phyloP scores from a whole-genome alignment of 2,329 filamentous ascomycete genomes.

The Tolypocladium sp. region DNA sequence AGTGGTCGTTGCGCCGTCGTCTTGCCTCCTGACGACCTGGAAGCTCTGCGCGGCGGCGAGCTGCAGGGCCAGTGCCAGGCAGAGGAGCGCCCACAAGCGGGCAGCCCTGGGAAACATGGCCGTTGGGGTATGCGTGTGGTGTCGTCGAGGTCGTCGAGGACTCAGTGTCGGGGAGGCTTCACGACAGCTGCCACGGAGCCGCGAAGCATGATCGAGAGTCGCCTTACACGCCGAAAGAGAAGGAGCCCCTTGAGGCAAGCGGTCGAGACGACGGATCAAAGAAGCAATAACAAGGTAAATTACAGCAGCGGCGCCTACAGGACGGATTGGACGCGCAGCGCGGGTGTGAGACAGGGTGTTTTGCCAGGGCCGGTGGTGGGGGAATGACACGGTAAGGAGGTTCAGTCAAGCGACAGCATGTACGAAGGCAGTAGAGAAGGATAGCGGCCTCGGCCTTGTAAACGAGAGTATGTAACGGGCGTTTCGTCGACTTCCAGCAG shows the following conservation, averaged over 20 bases:
- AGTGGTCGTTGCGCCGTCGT: constrained; percentile 7
- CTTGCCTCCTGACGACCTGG: constrained; percentile 23
- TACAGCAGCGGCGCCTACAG: neutral
- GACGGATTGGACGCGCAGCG: neutral
- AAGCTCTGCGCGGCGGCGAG: constrained; percentile 23
- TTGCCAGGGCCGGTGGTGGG: neutral
- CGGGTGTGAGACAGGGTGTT: constrained; percentile 1
- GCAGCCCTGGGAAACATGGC: constrained; percentile 25
- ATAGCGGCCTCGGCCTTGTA: neutral
- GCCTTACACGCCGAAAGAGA: neutral
- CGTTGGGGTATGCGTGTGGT: neutral
- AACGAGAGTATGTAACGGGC: neutral
- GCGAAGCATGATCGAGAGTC: constrained; percentile 9
- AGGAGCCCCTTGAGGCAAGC: neutral
- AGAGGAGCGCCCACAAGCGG: constrained; percentile 28
- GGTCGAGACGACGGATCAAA: neutral
- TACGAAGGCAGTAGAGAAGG: too few species aligned
- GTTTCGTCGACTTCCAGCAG: neutral
- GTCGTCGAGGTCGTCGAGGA: constrained; percentile 1
- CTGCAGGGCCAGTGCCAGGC: constrained; percentile 28
- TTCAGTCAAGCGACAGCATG: neutral
- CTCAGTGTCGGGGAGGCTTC: constrained; percentile 9
- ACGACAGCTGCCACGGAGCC: constrained; percentile 6
- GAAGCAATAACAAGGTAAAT: neutral
- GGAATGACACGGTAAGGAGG: neutral